phyloP scores from a whole-genome alignment of 2,329 filamentous ascomycete genomes.

The Alternaria tenuissima region DNA sequence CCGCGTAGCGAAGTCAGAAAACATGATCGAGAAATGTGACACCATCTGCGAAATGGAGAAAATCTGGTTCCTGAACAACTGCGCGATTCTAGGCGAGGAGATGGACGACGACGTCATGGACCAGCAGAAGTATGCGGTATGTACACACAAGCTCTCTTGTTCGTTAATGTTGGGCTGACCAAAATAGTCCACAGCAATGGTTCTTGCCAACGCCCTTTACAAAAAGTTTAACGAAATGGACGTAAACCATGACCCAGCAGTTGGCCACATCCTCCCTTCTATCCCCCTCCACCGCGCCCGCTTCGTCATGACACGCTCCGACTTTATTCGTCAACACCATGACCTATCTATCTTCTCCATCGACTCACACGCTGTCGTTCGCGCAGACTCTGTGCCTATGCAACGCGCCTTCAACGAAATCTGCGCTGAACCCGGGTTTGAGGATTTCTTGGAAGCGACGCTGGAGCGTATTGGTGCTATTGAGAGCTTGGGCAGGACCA shows the following conservation, averaged over 20 bases:
- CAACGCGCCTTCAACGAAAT: conserved; percentile 89
- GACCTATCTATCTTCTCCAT: conserved; percentile 96
- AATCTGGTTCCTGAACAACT: conserved; percentile 80
- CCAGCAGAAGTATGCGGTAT: conserved; percentile 91
- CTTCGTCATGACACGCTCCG: conserved; percentile 92
- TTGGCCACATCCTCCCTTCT: conserved; percentile 79
- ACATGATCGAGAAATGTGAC: conserved; percentile 83
- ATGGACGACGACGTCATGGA: conserved; percentile 99
- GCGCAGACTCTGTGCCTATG: conserved; percentile 96
- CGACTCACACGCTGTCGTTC: conserved; percentile 83
- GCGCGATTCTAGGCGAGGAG: conserved; percentile 76
- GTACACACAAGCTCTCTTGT: conserved; percentile 45
- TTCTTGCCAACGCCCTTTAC: conserved; percentile 89
- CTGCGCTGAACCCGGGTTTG: conserved; percentile 78
- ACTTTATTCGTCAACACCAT: conserved; percentile 93
- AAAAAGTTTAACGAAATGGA: conserved; percentile 74
- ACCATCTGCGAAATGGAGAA: conserved; percentile 75
- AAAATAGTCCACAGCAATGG: conserved; percentile 83
- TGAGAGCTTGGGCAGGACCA: conserved; percentile 90
- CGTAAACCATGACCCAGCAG: conserved; percentile 68
- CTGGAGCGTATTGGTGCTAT: conserved; percentile 89
- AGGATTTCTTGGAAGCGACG: conserved; percentile 81
- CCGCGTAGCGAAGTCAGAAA: conserved; percentile 81
- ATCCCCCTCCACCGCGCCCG: conserved; percentile 58
- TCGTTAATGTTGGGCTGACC: not conserved